Base-by-base conservation (phyloP, 2,329 filamentous ascomycete species). In the Aspergillus hiratsukae region DNA sequence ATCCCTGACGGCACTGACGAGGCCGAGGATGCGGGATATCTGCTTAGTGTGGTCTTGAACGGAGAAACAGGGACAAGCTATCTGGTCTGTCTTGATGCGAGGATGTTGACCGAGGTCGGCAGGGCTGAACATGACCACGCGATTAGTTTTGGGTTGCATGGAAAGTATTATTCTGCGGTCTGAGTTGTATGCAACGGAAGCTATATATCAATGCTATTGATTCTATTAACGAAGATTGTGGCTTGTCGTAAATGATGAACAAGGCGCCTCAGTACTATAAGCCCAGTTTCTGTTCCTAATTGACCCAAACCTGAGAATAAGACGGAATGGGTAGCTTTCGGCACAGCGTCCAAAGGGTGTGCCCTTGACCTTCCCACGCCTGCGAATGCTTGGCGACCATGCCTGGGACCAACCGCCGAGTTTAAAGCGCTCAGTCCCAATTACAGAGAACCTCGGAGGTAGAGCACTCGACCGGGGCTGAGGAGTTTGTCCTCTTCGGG, bases 61-160 rank as follows among this genome's bases (percentile, higher is more conserved):
- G 80, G 80, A 0, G 64, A 67, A 3, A 68, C 59, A 9, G 78
- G 76, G 29, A 78, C 69, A 62, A 82, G 79, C 54, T 82, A 82
- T 61, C 65, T 83, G 23, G 63, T 82, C 10, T 76, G 76, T 40
- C 66, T 83, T 7, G 71, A 78, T 65, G 79, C 81, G 14, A 75
- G 67, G 62, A 73, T 71, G 25, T 70, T 82, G 72, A 71, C 51
- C 27, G 80, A 82, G 66, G 52, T 81, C 51, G 80, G 76, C 0
- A 71, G 78, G 17, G 80, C 80, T 40, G 75, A 78, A 54, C 72
- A 79, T 57, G 65, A 71, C 11, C 72, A 74, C 4, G 72, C 74
- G 0, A 72, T 82, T 59, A 74, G 73, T 2, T 76, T 82, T 64
- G 78, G 78, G 0, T 80, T 83, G 61, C 80, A 81, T 72, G 79